Conservation (phyloP, 192 early-diverging fungal genomes). For the Coemansia sp. region DNA sequence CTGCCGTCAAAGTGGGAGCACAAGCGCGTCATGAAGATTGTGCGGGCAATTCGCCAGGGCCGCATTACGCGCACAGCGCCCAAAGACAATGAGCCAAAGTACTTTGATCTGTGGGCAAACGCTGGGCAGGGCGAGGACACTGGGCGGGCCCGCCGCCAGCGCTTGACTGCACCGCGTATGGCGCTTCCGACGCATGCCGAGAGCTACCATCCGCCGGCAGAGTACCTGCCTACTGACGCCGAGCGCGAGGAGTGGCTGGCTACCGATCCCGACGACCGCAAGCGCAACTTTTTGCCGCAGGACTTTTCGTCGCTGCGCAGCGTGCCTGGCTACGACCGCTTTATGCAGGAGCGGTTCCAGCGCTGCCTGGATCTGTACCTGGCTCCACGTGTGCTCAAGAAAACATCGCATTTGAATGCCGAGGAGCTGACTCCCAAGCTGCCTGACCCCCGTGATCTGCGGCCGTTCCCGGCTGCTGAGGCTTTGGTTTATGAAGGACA, state of each 20-base stretch:
- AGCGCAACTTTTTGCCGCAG: slow-evolving; percentile 59
- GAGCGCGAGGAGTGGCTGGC: slow-evolving; percentile 80
- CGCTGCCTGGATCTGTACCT: slow-evolving; percentile 96
- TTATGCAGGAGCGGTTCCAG: slow-evolving; percentile 94
- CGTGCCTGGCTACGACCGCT: slow-evolving; percentile 84
- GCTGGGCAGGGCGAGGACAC: slow-evolving; percentile 59
- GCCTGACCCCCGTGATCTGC: slow-evolving; percentile 89
- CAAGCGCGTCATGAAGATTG: slow-evolving; percentile 95
- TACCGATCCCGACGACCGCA: slow-evolving; percentile 73
- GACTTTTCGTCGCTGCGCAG: slow-evolving; percentile 68
- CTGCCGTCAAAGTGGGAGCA: slow-evolving; percentile 94
- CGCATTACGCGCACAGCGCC: slow-evolving; percentile 66
- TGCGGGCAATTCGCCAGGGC: slow-evolving; percentile 89
- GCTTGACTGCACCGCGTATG: slow-evolving; percentile 89
- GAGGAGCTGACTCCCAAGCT: slow-evolving; percentile 94
- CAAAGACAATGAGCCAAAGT: slow-evolving; percentile 58
- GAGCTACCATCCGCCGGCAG: slow-evolving; percentile 95
- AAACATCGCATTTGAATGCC: slow-evolving; percentile 82
- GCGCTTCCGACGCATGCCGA: slow-evolving; percentile 86
- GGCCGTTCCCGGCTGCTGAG: slow-evolving; percentile 85
- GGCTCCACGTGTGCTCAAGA: slow-evolving; percentile 85
- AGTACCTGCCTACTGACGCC: slow-evolving; percentile 83
- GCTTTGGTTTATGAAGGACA: slow-evolving; percentile 82
- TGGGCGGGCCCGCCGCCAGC: slow-evolving; percentile 48
- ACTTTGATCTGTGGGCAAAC: slow-evolving; percentile 88